Evolutionary conservation across 306 rosid species (phyloP), one percentile per base, ranked within the genome.

Genomic region (Vigna angularis): DNA sequence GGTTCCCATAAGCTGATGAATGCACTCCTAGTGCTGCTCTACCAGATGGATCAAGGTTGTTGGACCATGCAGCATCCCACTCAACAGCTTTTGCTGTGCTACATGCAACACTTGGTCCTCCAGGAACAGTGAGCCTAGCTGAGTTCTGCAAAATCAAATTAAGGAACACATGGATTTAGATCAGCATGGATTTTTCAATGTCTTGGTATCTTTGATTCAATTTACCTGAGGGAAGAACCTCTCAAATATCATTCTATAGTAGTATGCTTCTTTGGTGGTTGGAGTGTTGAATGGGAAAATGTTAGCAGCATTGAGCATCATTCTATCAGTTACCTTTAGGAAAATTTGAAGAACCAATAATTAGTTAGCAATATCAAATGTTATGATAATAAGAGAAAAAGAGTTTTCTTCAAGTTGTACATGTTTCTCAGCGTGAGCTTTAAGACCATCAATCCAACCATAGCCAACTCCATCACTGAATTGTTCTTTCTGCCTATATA

Each of bases 381-480:
- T 24, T 2, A n/a, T 26, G n/a, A 6, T 3, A 63, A 9, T 14
- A n/a, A 8, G 5, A 50, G 64, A 74, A 20, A 7, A 10, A 62
- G 16, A 26, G 28, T 26, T 38, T 18, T 20, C 48, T 26, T 47
- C 66, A 63, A 74, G 45, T 73, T 44, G 86, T 88, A 93, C 98
- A 85, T 93, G 93, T 75, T 67, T 83, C 50, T 86, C 91, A 79
- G 94, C 90, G 78, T 93, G 97, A 0, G 82, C 87, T 84, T 89
- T 91, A 48, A 93, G 90, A 86, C 94, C 98, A 78, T 93, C 97
- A 62, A 93, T 91, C 98, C 98, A 93, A 66, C 95, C 84, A 49
- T 93, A 93, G 66, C 98, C 98, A 24, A 93, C 98, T 15, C 98
- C 97, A 76, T 93, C 97, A 68, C 97, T 93, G 79, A 91, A 93